Percentiles rank a stretch among this genome's conserved stretches.
phyloP scores from a whole-genome alignment of 1,139 yeast species.

The Yamadazyma buinensis region DNA sequence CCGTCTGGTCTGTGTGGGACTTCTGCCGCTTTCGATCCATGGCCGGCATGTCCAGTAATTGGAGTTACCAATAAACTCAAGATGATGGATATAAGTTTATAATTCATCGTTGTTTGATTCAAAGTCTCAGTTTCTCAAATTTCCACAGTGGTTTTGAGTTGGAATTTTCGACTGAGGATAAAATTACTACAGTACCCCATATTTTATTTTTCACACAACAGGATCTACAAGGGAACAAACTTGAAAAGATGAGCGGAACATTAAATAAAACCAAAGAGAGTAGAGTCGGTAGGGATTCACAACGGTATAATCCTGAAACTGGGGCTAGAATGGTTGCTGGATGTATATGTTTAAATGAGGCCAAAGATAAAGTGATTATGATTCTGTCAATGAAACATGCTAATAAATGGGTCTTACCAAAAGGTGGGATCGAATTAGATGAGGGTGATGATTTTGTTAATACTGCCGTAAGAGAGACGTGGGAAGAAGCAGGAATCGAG shows the following conservation, averaged over 20 bases:
- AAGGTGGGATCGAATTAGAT: constrained; percentile 92
- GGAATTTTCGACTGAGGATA: no score
- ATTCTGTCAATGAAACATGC: constrained; percentile 67
- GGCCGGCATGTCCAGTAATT: background rate
- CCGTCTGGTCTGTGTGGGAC: constrained; percentile 53
- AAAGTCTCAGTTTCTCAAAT: no score
- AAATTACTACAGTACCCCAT: no score
- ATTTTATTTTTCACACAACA: no score
- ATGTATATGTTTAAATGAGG: constrained; percentile 65
- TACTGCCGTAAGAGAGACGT: constrained; percentile 82
- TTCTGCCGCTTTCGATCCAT: no score
- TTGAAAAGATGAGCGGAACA: background rate
- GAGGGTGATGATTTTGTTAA: constrained; percentile 55
- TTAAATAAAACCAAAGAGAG: constrained; percentile 13
- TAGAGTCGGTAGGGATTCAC: constrained; percentile 36
- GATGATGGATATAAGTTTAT: no score
- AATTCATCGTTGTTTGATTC: no score
- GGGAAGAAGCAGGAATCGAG: constrained; percentile 96
- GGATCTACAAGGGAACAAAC: no score
- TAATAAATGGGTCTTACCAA: constrained; percentile 83
- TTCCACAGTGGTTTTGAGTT: no score
- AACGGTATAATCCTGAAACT: constrained; percentile 42
- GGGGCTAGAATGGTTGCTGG: constrained; percentile 93
- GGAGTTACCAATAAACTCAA: no score
- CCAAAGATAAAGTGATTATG: constrained; percentile 64